Evolutionary conservation across 768 basidiomycete genomes (phyloP).

Genomic region (Lactarius vividus): DNA sequence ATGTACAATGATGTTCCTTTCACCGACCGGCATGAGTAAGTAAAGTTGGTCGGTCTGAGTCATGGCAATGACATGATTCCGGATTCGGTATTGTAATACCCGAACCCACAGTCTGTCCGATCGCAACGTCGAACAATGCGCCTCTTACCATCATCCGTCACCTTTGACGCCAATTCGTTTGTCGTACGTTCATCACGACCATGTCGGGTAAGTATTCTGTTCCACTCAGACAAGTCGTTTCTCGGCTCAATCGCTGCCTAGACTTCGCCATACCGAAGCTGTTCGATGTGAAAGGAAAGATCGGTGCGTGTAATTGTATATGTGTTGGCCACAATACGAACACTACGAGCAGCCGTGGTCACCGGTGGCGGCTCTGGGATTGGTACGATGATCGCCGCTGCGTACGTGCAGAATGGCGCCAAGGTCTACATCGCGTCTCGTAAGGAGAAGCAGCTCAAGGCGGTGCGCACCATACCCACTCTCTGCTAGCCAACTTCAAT

Average conservation of each 20-base stretch:
- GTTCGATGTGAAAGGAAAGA: conserved; percentile 28
- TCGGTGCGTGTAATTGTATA: conserved; percentile 12
- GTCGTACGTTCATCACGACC: background rate
- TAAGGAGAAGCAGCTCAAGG: conserved; percentile 74
- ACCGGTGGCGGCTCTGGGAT: conserved; percentile 85
- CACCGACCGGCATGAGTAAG: background rate
- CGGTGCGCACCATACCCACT: conserved; percentile 41
- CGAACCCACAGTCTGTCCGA: background rate
- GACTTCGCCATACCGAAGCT: conserved; percentile 24
- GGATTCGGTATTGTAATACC: background rate
- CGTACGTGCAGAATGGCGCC: conserved; percentile 82
- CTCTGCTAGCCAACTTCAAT: conserved; percentile 35
- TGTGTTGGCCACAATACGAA: background rate
- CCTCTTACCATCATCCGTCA: background rate
- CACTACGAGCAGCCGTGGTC: conserved; percentile 52
- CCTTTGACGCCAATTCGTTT: background rate
- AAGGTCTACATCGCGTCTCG: conserved; percentile 88
- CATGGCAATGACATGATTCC: background rate
- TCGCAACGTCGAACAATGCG: background rate
- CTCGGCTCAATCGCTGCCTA: background rate
- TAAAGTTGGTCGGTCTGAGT: background rate
- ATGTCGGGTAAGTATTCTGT: conserved; percentile 10
- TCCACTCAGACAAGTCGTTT: background rate
- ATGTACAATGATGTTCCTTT: background rate
- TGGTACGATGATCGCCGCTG: conserved; percentile 79